phyloP scores from a whole-genome alignment of 2,329 filamentous ascomycete species.

The Verticillium tricorpus region DNA sequence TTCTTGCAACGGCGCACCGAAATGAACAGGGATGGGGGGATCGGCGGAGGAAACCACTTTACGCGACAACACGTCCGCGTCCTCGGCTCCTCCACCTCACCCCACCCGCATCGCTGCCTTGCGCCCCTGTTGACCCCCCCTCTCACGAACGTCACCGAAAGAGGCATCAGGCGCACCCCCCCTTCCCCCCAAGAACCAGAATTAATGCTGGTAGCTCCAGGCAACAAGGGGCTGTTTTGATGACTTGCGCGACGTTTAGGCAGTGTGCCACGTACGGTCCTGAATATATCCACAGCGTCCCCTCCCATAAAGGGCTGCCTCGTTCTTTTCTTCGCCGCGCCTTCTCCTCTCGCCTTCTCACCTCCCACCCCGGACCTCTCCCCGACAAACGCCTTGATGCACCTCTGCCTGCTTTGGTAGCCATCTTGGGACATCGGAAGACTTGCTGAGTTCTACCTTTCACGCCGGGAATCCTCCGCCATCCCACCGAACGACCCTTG shows the following conservation, averaged over 20 bases:
- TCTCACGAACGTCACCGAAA: constrained; percentile 11
- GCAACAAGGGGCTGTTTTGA: background rate
- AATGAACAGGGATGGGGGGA: constrained; percentile 4
- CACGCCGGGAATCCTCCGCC: background rate
- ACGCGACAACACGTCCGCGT: constrained; percentile 25
- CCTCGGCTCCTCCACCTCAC: background rate
- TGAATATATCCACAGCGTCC: background rate
- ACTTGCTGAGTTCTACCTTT: background rate
- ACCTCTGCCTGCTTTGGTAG: background rate
- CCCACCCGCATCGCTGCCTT: background rate
- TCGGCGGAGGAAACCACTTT: constrained; percentile 26
- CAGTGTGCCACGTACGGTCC: background rate
- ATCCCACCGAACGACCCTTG: background rate
- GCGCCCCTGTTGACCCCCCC: constrained; percentile 14
- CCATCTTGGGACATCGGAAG: background rate
- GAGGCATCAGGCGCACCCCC: background rate
- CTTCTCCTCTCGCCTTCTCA: background rate
- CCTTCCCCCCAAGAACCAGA: background rate
- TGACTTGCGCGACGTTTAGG: background rate
- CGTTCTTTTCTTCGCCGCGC: background rate
- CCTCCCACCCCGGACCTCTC: background rate
- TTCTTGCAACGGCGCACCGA: background rate
- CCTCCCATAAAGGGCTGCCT: background rate
- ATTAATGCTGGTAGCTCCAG: background rate
- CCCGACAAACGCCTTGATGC: background rate